Conservation (phyloP, 257 asterid species). For the Gardenia jasminoides region DNA sequence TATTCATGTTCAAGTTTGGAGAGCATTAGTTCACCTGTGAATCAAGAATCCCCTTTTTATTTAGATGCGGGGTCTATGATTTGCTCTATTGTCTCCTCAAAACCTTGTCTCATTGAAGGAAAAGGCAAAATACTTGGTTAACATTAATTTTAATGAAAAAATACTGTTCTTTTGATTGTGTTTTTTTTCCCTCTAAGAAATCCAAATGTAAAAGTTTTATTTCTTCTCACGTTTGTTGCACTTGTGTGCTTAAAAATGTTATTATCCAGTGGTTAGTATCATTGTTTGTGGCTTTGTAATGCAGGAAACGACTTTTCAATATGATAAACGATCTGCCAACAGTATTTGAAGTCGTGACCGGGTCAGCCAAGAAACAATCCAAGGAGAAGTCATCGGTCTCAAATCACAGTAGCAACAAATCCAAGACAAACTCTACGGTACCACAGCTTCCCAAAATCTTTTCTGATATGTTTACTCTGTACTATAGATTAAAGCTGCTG, state of each 20-base stretch:
- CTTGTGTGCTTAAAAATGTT: background rate
- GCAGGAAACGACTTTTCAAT: conserved; percentile 36
- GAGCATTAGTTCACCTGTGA: background rate
- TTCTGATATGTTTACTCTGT: background rate
- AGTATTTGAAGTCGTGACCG: conserved; percentile 34
- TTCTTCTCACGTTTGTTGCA: too few relatives aligned
- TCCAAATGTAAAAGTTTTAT: background rate
- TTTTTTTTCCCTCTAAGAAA: background rate
- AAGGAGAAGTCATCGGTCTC: conserved; percentile 58
- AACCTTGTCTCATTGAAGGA: background rate
- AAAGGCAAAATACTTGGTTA: background rate
- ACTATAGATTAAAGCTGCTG: background rate
- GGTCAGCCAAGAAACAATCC: conserved; percentile 32
- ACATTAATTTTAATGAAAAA: background rate
- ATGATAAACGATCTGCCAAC: conserved; percentile 43
- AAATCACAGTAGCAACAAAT: conserved; percentile 54
- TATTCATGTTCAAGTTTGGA: background rate
- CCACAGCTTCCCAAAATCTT: background rate
- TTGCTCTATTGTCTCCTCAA: background rate
- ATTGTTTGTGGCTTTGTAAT: conserved; percentile 4
- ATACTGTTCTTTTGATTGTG: background rate
- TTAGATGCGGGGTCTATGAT: background rate
- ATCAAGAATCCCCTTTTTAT: background rate
- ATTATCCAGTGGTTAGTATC: background rate
- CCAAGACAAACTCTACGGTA: conserved; percentile 58